Evolutionary conservation across 352 stramenopile species (phyloP).

Genomic region (Pythium folliculosum): DNA sequence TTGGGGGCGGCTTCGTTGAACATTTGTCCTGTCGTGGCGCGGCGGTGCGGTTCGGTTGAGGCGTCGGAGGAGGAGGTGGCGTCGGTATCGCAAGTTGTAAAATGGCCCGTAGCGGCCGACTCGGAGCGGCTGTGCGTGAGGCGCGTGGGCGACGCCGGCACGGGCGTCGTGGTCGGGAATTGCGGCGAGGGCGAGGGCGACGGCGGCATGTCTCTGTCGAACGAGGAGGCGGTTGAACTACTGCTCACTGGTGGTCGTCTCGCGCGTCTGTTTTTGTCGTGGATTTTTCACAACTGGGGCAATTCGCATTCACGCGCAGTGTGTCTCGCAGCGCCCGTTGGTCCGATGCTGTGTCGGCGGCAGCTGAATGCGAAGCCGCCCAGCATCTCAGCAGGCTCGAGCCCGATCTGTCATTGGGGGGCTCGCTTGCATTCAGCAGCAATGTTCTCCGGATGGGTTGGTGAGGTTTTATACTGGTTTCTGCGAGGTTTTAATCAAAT

Average conservation of each 20-base stretch:
- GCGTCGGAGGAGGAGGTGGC: too few species aligned
- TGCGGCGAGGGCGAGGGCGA: conserved; percentile 5
- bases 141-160: conserved; percentile 4
- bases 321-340: background rate
- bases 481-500: conserved; percentile 21
- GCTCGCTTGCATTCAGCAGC: conserved; percentile 8
- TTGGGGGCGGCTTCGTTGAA: conserved; percentile 59
- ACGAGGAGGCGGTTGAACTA: too few species aligned
- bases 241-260: background rate
- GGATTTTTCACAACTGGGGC: conserved; percentile 4
- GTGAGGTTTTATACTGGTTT: conserved; percentile 20
- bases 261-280: too few species aligned
- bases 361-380: conserved; percentile 23
- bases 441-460: conserved; percentile 3
- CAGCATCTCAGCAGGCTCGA: conserved; percentile 10
- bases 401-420: background rate
- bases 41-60: conserved; percentile 23
- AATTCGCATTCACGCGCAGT: conserved; percentile 23
- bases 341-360: background rate
- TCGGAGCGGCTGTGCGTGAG: conserved; percentile 27
- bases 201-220: conserved; percentile 10
- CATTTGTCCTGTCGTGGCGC: conserved; percentile 62
- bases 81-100: background rate
- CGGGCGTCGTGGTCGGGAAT: background rate
- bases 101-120: conserved; percentile 11